Percentiles rank a stretch among this genome's conserved stretches.
These are phyloP conservation scores for Petasospora rhodanensis DNA, from an alignment of 1,139 yeast genomes.

Conservation along the genomic window DNA sequence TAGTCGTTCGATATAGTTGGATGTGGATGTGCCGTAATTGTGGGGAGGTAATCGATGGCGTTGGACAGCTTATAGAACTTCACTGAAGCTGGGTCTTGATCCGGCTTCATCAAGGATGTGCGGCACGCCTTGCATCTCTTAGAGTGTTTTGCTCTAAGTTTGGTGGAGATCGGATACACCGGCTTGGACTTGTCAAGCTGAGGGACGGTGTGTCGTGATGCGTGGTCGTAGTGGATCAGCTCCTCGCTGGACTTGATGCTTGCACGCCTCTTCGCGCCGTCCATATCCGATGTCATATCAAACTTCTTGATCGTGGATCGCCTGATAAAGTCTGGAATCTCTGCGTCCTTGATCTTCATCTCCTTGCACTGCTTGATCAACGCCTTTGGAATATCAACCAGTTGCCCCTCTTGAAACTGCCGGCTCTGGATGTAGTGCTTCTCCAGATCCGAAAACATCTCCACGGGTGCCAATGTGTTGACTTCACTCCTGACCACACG, in stretches of 20 bases:
- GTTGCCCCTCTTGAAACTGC: conserved; percentile 11
- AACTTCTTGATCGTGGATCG: conserved; percentile 8
- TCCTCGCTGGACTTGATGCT: neutral
- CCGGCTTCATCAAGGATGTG: conserved; percentile 25
- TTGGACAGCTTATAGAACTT: conserved; percentile 25
- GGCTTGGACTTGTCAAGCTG: conserved; percentile 1
- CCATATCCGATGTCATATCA: conserved; percentile 6
- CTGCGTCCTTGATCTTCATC: conserved; percentile 12
- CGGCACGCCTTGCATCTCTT: conserved; percentile 30
- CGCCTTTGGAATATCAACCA: conserved; percentile 15
- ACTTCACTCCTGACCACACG: conserved; percentile 20
- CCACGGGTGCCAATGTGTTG: conserved; percentile 3
- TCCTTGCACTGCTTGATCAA: conserved; percentile 15
- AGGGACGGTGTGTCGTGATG: conserved; percentile 5
- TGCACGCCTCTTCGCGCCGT: neutral
- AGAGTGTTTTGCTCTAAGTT: conserved; percentile 22
- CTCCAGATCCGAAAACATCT: conserved; percentile 16
- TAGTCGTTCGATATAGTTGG: conserved; percentile 1
- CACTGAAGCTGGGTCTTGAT: conserved; percentile 25
- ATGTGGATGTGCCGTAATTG: conserved; percentile 15
- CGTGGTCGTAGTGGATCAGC: conserved; percentile 17
- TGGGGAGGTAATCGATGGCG: conserved; percentile 28
- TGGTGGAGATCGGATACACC: conserved; percentile 16
- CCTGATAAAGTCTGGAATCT: conserved; percentile 16
- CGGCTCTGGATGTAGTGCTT: conserved; percentile 17